A percentile compares a stretch with the other conserved stretches of the same genome.
phyloP scores from a whole-genome alignment of 139 green algal genomes.

The Picochlorum sp. region DNA sequence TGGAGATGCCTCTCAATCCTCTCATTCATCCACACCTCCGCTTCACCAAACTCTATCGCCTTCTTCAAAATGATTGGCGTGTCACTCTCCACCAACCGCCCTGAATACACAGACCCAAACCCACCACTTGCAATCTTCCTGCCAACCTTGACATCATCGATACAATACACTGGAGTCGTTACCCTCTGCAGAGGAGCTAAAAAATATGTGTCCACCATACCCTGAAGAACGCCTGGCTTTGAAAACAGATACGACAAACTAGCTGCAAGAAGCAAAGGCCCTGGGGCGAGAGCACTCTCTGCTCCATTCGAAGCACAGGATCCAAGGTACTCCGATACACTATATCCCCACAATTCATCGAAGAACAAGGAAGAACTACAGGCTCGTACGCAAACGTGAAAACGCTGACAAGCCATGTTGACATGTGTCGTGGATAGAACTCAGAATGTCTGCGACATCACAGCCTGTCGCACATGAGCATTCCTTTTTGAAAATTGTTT shows the following conservation, averaged over 20 bases:
- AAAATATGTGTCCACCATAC: conserved; percentile 76
- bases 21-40: conserved; percentile 99
- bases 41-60: conserved; percentile 93
- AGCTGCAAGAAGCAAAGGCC: conserved; percentile 39
- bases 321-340: conserved; percentile 81
- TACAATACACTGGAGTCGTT: conserved; percentile 2
- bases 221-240: conserved; percentile 65
- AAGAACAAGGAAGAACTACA: conserved; percentile 67
- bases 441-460: too few species aligned
- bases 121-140: conserved; percentile 61
- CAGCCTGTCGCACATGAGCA: too few species aligned
- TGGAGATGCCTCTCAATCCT: conserved; percentile 64
- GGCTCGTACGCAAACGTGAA: conserved; percentile 64
- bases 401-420: conserved; percentile 24
- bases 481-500: too few species aligned
- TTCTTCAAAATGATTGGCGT: conserved; percentile 49
- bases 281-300: conserved; percentile 49
- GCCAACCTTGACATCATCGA: conserved; percentile 25
- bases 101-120: conserved; percentile 89
- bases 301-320: conserved; percentile 67
- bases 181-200: conserved; percentile 42
- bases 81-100: conserved; percentile 25
- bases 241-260: conserved; percentile 52
- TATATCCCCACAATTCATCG: conserved; percentile 81
- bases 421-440: too few species aligned